Evolutionary conservation across 129 eudicot species (phyloP), one percentile per base, ranked within the genome.

Genomic region (Lactuca saligna): DNA sequence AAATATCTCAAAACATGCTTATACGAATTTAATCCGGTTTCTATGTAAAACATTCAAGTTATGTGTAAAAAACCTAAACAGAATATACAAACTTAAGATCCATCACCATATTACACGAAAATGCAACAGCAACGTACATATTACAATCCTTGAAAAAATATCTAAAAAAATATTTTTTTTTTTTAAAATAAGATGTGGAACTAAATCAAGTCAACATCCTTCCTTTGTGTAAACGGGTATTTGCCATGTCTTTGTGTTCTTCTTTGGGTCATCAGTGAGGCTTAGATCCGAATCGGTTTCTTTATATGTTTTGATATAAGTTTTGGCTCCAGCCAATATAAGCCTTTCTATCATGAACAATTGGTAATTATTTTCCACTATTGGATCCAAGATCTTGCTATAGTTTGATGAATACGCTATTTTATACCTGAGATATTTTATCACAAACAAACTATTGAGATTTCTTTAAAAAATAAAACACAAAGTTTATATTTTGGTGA

Each of bases 261-360:
- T 93, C 80, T 93, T 93, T 1, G 97, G 97, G 80, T 93, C 97
- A 38, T 89, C 98, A 7, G 89, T 86, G n/a, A 93, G 92, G 84
- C 98, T 93, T 29, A 82, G 78, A 78, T 85, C 97, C 14, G 80
- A 79, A 54, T 85, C 92, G 1, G 70, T 86, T 64, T 85, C 91
- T 60, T 93, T 89, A 73, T 66, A 89, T 31, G 98, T 93, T 73
- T 68, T 79, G 16, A 93, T 87, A 64, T 86, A 84, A 6, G 89
- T 86, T 81, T 74, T 89, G 5, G 97, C 96, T 58, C 95, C 95
- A 82, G 75, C 82, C 78, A 89, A 13, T 0, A 93, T 75, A 59
- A 89, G 97, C 69, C 98, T 89, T 71, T 93, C 98, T 66, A 93
- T 78, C 97, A 89, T 93, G 66, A 93, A 93, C 31, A 93, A 71